Base-by-base conservation (phyloP, 2,329 filamentous ascomycete genomes). In the Pseudomassariella vexata region DNA sequence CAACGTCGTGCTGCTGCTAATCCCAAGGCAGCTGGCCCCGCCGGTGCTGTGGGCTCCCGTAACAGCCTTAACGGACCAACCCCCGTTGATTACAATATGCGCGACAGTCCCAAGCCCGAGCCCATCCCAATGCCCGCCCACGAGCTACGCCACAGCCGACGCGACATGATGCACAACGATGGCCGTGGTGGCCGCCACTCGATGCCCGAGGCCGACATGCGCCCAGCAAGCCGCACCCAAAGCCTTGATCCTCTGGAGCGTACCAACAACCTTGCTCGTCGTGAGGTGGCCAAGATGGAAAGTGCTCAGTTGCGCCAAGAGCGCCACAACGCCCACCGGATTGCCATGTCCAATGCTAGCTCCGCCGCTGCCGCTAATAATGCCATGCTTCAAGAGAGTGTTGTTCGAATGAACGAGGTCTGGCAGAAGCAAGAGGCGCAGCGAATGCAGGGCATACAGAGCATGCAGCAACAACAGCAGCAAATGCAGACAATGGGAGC, bases 371-470 rank as follows among this genome's bases (percentile, higher is more conserved):
- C 41, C 18, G 45, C 48, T 26, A 47, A 46, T 36, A 49, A 44
- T 4, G 53, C 56, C 27, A 50, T 56, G 14, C 66, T 74, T 37
- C 59, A 64, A 36, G 66, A 75, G 35, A 65, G 73, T 15, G 60
- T 75, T 39, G 62, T 65, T 32, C 62, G 70, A 2, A 59, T 77
- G 15, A 72, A 76, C 40, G 65, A 66, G 38, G 63, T 77, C 1
- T 78, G 73, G 73, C 64, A 59, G 0, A 59, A 64, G 2, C 71
- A 77, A 40, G 72, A 76, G 46, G 60, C 59, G 3, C 53, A 66
- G 8, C 58, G 68, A n/a, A 27, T 34, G 22, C 32, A 35, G n/a
- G 32, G 26, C 9, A 9, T 16, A 12, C 11, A 36, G 20, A 34
- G 19, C 25, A 34, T 29, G 18, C 42, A 40, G 5, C 48, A 49